Percentiles rank a stretch among this genome's conserved stretches.
phyloP scores from a whole-genome alignment of 2,329 filamentous ascomycete species.

The Orbilia javanica region DNA sequence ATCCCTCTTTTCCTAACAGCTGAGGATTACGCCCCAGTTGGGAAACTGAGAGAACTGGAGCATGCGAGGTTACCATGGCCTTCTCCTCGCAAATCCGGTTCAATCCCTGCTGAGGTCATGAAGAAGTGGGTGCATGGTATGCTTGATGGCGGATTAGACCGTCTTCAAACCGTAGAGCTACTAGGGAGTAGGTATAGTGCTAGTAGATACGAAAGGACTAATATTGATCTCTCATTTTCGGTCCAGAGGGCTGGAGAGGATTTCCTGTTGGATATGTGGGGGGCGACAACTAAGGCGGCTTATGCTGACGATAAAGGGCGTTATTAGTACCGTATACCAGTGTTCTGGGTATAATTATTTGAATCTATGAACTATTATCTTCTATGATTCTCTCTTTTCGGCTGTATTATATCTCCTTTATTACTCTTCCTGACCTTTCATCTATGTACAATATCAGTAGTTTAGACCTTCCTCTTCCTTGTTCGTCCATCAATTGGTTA shows the following conservation, averaged over 20 bases:
- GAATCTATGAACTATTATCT: background rate
- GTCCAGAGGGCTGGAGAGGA: background rate
- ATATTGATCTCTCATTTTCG: conserved; percentile 6
- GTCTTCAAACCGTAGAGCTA: conserved; percentile 10
- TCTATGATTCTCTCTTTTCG: background rate
- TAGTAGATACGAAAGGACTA: conserved; percentile 8
- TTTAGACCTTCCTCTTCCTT: background rate
- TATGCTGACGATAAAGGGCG: conserved; percentile 14
- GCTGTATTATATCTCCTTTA: background rate
- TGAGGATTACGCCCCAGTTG: conserved; percentile 1
- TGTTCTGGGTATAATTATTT: background rate
- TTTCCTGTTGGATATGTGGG: conserved; percentile 11
- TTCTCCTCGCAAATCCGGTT: background rate
- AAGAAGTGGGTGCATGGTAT: conserved; percentile 2
- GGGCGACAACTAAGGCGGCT: conserved; percentile 7
- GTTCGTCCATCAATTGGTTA: too few relatives aligned
- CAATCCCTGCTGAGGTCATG: conserved; percentile 5
- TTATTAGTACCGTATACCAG: too few relatives aligned
- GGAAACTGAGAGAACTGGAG: conserved; percentile 3
- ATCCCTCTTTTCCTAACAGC: background rate
- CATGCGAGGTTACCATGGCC: conserved; percentile 7
- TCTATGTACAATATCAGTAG: background rate
- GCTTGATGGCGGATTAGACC: conserved; percentile 1
- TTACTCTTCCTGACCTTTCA: background rate
- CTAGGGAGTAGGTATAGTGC: conserved; percentile 4